Percentiles rank a stretch among this genome's conserved stretches.
phyloP scores from a whole-genome alignment of 2,329 filamentous ascomycete species.

The Hypoxylon sp. region DNA sequence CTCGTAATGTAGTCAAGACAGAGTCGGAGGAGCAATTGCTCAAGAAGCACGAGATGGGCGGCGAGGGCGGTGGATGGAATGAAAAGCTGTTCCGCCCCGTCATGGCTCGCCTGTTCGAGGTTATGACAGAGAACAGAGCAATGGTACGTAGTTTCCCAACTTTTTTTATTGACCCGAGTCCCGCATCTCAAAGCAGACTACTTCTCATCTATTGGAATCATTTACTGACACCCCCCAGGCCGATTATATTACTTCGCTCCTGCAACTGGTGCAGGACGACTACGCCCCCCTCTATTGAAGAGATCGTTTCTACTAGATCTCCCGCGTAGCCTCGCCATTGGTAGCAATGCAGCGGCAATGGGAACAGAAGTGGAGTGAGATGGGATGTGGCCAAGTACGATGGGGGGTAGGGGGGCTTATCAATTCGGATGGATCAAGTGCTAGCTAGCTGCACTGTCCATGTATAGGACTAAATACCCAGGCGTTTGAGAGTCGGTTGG shows the following conservation, averaged over 20 bases:
- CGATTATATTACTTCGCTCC: conserved; percentile 42
- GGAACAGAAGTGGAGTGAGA: neutral
- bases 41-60: conserved; percentile 60
- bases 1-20: conserved; percentile 73
- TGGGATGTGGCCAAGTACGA: neutral
- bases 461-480: conserved; percentile 42
- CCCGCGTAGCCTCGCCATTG: too few relatives aligned
- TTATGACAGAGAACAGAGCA: conserved; percentile 75
- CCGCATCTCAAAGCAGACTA: neutral
- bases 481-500: conserved; percentile 39
- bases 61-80: conserved; percentile 71
- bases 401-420: neutral
- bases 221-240: conserved; percentile 33
- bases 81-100: conserved; percentile 75
- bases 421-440: neutral
- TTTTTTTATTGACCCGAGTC: neutral
- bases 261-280: conserved; percentile 44
- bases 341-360: neutral
- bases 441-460: neutral
- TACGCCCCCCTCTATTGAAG: conserved; percentile 6
- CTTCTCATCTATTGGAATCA: neutral
- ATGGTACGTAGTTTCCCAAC: conserved; percentile 59
- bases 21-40: conserved; percentile 66
- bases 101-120: conserved; percentile 72
- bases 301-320: neutral